These are phyloP conservation scores for Cephaloascus fragrans DNA, from an alignment of 805 yeast species.

Conservation along the genomic window DNA sequence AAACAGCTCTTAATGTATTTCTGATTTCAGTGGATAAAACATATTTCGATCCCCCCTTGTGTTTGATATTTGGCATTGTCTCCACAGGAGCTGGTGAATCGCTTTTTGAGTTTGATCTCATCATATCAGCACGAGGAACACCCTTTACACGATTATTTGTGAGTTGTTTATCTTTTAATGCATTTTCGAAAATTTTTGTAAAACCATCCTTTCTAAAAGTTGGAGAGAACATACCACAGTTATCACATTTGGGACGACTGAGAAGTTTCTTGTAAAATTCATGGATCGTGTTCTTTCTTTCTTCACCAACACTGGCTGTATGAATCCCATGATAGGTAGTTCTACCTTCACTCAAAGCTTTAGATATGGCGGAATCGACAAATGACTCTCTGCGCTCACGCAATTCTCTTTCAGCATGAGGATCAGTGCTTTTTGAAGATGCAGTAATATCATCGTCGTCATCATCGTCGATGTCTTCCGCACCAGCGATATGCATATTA, in stretches of 20 bases:
- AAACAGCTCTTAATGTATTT: conserved; percentile 66
- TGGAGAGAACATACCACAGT: conserved; percentile 94
- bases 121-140: conserved; percentile 59
- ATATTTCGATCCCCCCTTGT: conserved; percentile 70
- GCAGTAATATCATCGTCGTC: conserved; percentile 36
- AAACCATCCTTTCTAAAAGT: conserved; percentile 91
- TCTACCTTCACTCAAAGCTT: conserved; percentile 69
- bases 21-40: conserved; percentile 82
- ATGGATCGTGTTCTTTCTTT: conserved; percentile 65
- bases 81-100: no score
- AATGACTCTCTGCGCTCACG: conserved; percentile 53
- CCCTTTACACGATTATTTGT: conserved; percentile 81
- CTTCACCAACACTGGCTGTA: conserved; percentile 82
- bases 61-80: conserved; percentile 40
- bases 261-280: conserved; percentile 68
- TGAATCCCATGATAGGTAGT: conserved; percentile 56
- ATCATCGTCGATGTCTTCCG: conserved; percentile 30
- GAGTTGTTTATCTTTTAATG: conserved; percentile 72
- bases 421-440: conserved; percentile 23
- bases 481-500: conserved; percentile 35
- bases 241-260: conserved; percentile 82
- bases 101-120: conserved; percentile 24
- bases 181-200: conserved; percentile 83
- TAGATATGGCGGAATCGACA: conserved; percentile 61
- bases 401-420: conserved; percentile 35